These are phyloP conservation scores for Colletotrichum cuscutae DNA, from an alignment of 2,329 filamentous ascomycete genomes.

Conservation along the genomic window DNA sequence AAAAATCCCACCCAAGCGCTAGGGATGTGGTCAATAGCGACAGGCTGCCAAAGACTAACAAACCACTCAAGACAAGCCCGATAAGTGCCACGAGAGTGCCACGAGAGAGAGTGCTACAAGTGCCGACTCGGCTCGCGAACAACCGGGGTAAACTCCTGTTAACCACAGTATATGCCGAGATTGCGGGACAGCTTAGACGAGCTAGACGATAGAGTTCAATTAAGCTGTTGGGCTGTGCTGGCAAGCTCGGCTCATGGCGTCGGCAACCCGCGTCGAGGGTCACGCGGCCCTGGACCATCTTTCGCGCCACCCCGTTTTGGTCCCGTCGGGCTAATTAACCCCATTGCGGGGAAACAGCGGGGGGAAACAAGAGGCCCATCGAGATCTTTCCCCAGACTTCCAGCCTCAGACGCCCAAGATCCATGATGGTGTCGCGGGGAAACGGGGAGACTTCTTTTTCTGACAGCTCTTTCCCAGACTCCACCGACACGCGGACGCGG, in stretches of 20 bases:
- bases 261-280: not conserved
- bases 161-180: not conserved
- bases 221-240: not conserved
- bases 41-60: not conserved
- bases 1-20: too few relatives aligned
- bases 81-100: not conserved
- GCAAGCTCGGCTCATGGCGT: not conserved
- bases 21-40: not conserved
- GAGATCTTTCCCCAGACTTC: not conserved
- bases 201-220: not conserved
- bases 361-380: not conserved
- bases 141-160: not conserved
- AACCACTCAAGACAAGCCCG: not conserved
- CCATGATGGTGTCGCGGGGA: not conserved
- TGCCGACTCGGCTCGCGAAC: not conserved
- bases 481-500: not conserved
- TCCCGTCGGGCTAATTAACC: not conserved
- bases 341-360: slow-evolving; percentile 1
- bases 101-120: not conserved
- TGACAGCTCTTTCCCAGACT: not conserved
- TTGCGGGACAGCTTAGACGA: not conserved
- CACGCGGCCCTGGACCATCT: not conserved
- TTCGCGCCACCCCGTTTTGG: not conserved
- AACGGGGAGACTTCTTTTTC: not conserved
- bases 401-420: not conserved